Conservation (phyloP, 139 green algal species). For the Tetratostichococcus sp. region DNA sequence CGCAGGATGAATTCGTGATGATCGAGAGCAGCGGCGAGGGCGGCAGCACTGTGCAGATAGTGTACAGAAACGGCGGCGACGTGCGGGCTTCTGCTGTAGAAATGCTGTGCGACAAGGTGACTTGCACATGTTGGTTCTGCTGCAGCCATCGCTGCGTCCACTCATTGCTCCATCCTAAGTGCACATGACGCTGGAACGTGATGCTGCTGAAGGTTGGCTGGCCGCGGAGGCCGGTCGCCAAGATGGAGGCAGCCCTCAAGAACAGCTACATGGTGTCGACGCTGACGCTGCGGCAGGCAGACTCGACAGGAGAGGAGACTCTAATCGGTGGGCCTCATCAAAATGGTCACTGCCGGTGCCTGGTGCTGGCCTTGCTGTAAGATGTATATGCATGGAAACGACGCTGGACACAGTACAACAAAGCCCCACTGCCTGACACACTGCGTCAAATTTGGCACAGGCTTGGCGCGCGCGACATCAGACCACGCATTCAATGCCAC, state of each 20-base stretch:
- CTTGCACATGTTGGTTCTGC: no score
- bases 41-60: conserved; percentile 58
- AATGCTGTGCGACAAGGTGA: conserved; percentile 77
- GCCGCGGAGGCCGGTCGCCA: conserved; percentile 70
- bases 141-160: no score
- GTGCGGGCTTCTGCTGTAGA: conserved; percentile 80
- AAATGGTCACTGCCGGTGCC: neutral
- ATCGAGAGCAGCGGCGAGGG: conserved; percentile 27
- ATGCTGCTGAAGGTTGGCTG: conserved; percentile 76
- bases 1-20: conserved; percentile 37
- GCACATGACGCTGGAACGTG: no score
- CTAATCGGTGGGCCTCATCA: conserved; percentile 7
- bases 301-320: neutral
- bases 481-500: conserved; percentile 98
- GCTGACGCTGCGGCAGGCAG: conserved; percentile 45
- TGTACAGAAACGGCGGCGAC: conserved; percentile 68
- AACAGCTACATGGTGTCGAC: conserved; percentile 88
- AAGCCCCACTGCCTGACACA: no score
- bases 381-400: no score
- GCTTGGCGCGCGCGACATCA: conserved; percentile 79
- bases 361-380: no score
- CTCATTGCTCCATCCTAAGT: no score
- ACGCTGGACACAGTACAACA: no score
- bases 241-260: conserved; percentile 79
- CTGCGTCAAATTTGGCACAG: no score